These are phyloP conservation scores for Metschnikowia continentalis DNA, from an alignment of 805 yeast species.

Conservation along the genomic window DNA sequence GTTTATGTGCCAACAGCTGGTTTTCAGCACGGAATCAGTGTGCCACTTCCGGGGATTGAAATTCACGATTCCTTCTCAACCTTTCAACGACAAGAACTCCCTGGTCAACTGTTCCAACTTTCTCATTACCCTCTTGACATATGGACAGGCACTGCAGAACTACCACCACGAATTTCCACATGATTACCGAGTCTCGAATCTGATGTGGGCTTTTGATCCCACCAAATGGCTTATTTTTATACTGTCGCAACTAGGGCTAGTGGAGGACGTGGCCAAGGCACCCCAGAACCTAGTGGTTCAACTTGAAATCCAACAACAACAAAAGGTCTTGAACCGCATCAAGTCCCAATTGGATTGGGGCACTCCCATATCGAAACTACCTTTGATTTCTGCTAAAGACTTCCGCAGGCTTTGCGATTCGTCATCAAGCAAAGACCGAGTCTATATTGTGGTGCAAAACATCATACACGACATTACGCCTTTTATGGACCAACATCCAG, in stretches of 20 bases:
- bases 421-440: constrained; percentile 41
- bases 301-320: constrained; percentile 59
- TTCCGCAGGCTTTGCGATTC: constrained; percentile 38
- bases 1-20: constrained; percentile 72
- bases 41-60: constrained; percentile 68
- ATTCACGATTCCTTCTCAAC: constrained; percentile 56
- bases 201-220: constrained; percentile 79
- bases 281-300: constrained; percentile 68
- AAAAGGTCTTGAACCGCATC: constrained; percentile 71
- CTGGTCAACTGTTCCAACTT: constrained; percentile 60
- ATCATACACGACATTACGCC: constrained; percentile 93
- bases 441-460: constrained; percentile 79
- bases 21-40: constrained; percentile 72
- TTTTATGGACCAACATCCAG: constrained; percentile 89
- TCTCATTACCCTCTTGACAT: constrained; percentile 58
- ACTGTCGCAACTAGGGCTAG: constrained; percentile 51
- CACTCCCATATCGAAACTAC: constrained; percentile 82
- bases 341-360: constrained; percentile 88
- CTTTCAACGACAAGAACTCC: constrained; percentile 56
- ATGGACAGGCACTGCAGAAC: constrained; percentile 90
- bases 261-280: constrained; percentile 54
- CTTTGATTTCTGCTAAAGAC: constrained; percentile 51
- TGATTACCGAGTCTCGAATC: constrained; percentile 75
- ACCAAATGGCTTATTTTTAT: constrained; percentile 69
- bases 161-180: constrained; percentile 95